Conservation (phyloP, 768 basidiomycete genomes). For the Lentinula aciculospora region DNA sequence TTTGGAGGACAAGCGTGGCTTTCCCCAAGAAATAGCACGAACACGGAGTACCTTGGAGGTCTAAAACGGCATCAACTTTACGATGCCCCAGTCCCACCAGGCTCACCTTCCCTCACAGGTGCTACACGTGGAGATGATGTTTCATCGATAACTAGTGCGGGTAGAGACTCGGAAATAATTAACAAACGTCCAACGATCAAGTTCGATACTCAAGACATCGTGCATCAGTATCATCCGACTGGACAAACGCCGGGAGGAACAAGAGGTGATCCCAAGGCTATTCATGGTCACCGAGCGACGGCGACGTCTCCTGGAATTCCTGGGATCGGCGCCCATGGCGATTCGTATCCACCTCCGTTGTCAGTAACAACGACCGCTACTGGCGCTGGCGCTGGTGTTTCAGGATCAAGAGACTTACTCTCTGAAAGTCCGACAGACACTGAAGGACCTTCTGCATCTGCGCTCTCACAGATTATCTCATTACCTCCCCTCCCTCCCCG, state of each 20-base stretch:
- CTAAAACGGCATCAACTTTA: conserved; percentile 81
- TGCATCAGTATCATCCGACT: conserved; percentile 67
- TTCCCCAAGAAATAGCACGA: conserved; percentile 18
- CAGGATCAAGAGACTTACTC: conserved; percentile 11
- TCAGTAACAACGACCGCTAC: neutral
- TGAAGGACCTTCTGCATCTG: conserved; percentile 27
- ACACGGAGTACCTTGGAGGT: conserved; percentile 34
- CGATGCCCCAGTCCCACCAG: conserved; percentile 77
- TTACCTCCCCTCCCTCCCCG: conserved; percentile 26
- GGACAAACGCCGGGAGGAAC: conserved; percentile 34
- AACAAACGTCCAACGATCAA: conserved; percentile 62
- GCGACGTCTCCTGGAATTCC: neutral
- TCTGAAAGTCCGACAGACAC: conserved; percentile 5
- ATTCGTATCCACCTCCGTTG: neutral
- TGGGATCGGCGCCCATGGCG: neutral
- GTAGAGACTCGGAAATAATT: conserved; percentile 24
- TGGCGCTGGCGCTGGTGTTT: conserved; percentile 6
- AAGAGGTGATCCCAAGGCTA: conserved; percentile 26
- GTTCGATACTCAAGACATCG: conserved; percentile 67
- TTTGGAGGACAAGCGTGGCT: conserved; percentile 19
- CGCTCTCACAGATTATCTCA: conserved; percentile 24
- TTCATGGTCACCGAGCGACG: conserved; percentile 28
- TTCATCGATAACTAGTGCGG: conserved; percentile 8
- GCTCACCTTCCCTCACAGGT: conserved; percentile 19
- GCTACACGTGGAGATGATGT: conserved; percentile 11